Base-by-base conservation (phyloP, 1,284 basidiomycete genomes). In the Ceratobasidium sp. region DNA sequence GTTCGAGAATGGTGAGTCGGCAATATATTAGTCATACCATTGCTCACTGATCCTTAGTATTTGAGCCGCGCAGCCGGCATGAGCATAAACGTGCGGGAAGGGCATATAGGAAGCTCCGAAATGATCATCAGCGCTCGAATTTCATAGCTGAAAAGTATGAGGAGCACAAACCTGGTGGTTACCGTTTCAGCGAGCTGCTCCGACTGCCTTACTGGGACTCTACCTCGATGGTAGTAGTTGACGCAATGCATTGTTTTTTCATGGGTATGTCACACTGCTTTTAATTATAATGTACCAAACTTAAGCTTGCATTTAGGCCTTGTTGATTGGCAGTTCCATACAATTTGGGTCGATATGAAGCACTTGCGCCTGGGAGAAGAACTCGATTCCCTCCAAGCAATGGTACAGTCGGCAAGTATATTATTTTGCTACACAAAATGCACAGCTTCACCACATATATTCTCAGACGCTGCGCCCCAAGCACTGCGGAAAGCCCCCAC, bases 201-300 rank as follows among this genome's bases (percentile, higher is more conserved):
- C 33, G 79, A 1, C 52, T 80, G 18, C 48, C 64, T 14, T 80
- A 81, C 62, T 81, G 80, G 70, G 79, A 81, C 65, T 46, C 80
- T 1, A 30, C 75, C n/a, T 30, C 18, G 0, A 79, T 79, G 78
- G 23, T 71, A 10, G 65, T 81, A 1, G 76, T 81, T 35, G 77
- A 80, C 50, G 68, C 77, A 8, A 81, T 81, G 79, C 80, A 81
- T 65, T 79, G 79, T 62, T 44, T 79, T 8, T 70, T 81, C 30
- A 64, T 80, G 16, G 79, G 80, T 78, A 46, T n/a, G 52, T 16
- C n/a, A 35, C 5, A n/a, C 44, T 14, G 10, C 18, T 5, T 23
- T 5, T 30, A 12, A 4, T 60, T 10, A 41, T 35, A 10, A 4
- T 7, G 3, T 44, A n/a, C 41, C 2, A 41, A 44, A 10, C 41